Percentiles rank a stretch among this genome's conserved stretches.
phyloP scores from a whole-genome alignment of 2,329 filamentous ascomycete species.

The Immersiporthe knoxdaviesiana region DNA sequence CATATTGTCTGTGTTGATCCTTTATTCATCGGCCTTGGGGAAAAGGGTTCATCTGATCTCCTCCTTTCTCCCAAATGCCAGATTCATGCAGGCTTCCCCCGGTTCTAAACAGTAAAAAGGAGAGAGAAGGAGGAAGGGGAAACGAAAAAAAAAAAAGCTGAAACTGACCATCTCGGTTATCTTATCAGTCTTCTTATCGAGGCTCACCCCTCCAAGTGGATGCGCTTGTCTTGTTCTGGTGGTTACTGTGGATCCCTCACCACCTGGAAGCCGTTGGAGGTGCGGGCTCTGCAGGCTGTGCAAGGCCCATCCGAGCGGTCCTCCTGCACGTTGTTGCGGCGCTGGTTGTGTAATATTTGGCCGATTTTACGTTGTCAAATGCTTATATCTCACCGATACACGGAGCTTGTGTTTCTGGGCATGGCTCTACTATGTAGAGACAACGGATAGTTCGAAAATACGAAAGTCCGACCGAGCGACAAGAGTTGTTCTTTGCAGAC shows the following conservation, averaged over 20 bases:
- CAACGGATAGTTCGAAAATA: background rate
- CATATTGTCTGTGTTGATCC: background rate
- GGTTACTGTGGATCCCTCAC: background rate
- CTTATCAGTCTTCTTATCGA: background rate
- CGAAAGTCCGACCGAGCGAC: too few species aligned
- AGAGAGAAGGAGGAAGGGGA: too few species aligned
- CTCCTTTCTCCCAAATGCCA: background rate
- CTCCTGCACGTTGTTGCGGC: background rate
- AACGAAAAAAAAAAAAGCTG: background rate
- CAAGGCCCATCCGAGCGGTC: background rate
- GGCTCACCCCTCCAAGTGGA: background rate
- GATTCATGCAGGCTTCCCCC: background rate
- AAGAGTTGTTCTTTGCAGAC: background rate
- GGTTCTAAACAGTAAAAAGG: too few species aligned
- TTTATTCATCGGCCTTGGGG: background rate
- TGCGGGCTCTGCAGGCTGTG: conserved; percentile 3
- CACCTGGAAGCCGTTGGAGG: background rate
- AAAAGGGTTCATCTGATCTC: background rate
- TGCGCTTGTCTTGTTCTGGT: background rate
- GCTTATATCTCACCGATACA: conserved; percentile 3
- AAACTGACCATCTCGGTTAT: background rate
- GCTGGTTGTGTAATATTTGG: conserved; percentile 1
- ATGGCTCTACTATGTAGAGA: background rate
- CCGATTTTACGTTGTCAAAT: conserved; percentile 1
- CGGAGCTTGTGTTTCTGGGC: background rate